phyloP scores from a whole-genome alignment of 75 land plant genomes.

The Gnetum montanum region DNA sequence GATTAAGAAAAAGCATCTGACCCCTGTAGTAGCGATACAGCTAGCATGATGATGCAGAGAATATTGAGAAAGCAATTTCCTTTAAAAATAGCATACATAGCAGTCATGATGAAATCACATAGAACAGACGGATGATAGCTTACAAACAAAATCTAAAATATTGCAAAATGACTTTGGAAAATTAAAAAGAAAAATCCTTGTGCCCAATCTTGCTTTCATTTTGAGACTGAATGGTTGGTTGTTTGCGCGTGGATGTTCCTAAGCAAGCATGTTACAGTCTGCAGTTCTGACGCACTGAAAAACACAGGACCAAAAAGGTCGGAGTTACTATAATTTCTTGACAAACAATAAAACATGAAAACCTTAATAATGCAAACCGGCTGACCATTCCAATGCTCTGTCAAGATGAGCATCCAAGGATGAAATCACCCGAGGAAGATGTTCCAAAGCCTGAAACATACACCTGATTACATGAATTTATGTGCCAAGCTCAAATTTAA shows the following conservation, averaged over 20 bases:
- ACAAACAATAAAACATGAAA: not conserved
- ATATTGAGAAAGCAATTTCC: too few relatives aligned
- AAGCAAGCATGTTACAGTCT: slow-evolving; percentile 3
- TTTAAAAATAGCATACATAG: too few relatives aligned
- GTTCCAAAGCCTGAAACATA: slow-evolving; percentile 43
- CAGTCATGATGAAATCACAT: too few relatives aligned
- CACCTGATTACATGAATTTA: too few relatives aligned
- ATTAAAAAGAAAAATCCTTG: too few relatives aligned
- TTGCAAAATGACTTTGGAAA: too few relatives aligned
- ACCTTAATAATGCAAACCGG: not conserved
- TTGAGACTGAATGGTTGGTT: not conserved
- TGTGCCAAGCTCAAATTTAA: too few relatives aligned
- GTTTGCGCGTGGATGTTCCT: slow-evolving; percentile 1
- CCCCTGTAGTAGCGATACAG: too few relatives aligned
- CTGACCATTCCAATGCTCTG: slow-evolving; percentile 47
- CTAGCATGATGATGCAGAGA: too few relatives aligned
- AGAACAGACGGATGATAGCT: too few relatives aligned
- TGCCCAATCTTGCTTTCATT: not conserved
- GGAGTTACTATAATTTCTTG: not conserved
- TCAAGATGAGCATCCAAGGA: slow-evolving; percentile 70
- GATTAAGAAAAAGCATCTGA: too few relatives aligned
- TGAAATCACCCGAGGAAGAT: slow-evolving; percentile 68
- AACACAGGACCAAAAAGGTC: not conserved
- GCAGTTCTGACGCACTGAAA: slow-evolving; percentile 9
- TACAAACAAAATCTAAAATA: too few relatives aligned